Percentiles rank a stretch among this genome's conserved stretches.
Evolutionary conservation across 2,329 filamentous ascomycete species (phyloP).

Genomic region (Curvularia eragrostidis): DNA sequence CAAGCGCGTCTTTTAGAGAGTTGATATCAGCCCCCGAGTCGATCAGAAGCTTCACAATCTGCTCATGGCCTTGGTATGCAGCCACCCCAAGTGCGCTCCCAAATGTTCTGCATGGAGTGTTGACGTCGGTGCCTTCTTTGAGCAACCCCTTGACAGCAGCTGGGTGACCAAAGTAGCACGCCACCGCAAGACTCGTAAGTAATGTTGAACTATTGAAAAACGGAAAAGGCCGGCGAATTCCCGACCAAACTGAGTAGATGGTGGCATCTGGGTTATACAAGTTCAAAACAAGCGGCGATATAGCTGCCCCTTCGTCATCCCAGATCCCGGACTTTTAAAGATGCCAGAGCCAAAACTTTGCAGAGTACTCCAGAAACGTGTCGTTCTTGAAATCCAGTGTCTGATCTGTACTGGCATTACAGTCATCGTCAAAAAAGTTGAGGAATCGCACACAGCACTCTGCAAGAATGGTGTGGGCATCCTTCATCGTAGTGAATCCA

Average conservation of each 20-base stretch:
- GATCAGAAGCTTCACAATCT: not conserved
- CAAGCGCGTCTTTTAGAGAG: not conserved
- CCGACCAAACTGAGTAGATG: not conserved
- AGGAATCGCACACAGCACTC: not conserved
- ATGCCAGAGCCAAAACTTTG: not conserved
- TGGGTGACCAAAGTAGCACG: not conserved
- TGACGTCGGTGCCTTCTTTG: not conserved
- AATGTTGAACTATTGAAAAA: not conserved
- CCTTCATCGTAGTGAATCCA: not conserved
- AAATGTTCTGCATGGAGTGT: not conserved
- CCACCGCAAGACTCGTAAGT: not conserved
- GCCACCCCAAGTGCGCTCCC: not conserved
- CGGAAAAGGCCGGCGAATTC: not conserved
- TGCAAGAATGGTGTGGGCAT: not conserved
- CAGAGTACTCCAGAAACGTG: not conserved
- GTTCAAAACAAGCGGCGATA: not conserved
- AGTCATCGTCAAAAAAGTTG: not conserved
- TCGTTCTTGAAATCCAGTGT: not conserved
- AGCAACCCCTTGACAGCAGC: not conserved
- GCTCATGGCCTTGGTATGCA: not conserved
- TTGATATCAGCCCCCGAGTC: not conserved
- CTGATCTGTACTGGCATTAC: not conserved
- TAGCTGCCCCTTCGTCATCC: not conserved
- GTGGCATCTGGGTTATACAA: not conserved
- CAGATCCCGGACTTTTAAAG: not conserved